Evolutionary conservation across 345 rosid genomes (phyloP).

Genomic region (Atalantia buxifolia): DNA sequence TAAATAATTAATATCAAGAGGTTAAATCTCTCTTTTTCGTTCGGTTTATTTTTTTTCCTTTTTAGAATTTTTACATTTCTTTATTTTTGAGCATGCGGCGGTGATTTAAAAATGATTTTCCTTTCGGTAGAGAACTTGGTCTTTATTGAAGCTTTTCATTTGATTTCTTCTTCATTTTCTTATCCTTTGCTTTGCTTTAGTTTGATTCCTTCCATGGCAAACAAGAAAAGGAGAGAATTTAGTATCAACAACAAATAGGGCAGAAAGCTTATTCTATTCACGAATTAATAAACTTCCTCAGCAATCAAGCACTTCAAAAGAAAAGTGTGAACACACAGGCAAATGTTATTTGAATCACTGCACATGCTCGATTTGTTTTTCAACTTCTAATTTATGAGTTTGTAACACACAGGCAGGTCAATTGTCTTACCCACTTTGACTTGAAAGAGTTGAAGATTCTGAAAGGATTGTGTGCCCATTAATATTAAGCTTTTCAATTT

Average conservation of each 20-base stretch:
- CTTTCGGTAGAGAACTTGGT: neutral
- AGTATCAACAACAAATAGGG: neutral
- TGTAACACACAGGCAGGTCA: too few species aligned
- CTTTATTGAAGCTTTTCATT: neutral
- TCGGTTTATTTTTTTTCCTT: neutral
- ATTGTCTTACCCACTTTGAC: too few species aligned
- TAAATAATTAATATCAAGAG: neutral
- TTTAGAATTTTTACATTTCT: neutral
- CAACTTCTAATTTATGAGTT: too few species aligned
- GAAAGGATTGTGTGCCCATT: too few species aligned
- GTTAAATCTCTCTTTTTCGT: neutral
- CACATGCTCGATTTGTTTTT: too few species aligned
- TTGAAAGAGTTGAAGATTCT: too few species aligned
- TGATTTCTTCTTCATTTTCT: neutral
- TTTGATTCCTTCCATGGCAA: slow-evolving; percentile 3
- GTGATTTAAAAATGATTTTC: neutral
- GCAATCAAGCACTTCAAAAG: neutral
- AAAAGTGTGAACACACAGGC: neutral
- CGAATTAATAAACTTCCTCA: neutral
- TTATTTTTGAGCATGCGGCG: neutral
- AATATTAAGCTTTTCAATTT: too few species aligned
- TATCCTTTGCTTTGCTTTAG: neutral
- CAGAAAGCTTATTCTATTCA: neutral
- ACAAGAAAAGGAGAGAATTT: neutral
- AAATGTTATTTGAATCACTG: neutral